Conservation (phyloP, 331 rosid species). For the Acacia concinna region DNA sequence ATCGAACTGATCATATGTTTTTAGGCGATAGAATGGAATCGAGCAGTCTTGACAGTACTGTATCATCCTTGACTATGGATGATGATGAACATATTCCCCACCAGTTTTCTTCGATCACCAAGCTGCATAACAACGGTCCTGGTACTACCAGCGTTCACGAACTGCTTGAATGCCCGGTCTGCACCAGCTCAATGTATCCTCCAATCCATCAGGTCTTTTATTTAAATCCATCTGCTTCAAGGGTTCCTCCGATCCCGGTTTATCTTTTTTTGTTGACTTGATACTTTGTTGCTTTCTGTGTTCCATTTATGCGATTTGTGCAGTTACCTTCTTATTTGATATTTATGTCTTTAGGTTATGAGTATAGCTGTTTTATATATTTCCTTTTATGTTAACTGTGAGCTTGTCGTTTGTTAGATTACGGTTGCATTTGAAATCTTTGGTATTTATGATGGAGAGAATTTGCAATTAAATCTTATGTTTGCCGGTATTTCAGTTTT, state of each 20-base stretch:
- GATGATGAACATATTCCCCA: constrained; percentile 43
- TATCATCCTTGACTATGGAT: constrained; percentile 48
- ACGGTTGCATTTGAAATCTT: neutral
- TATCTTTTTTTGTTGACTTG: constrained; percentile 6
- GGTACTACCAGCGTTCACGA: constrained; percentile 54
- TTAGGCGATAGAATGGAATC: constrained; percentile 48
- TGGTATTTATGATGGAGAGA: neutral
- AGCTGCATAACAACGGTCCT: constrained; percentile 44
- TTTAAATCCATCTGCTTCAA: constrained; percentile 16
- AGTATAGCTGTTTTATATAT: neutral
- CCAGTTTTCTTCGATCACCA: constrained; percentile 44
- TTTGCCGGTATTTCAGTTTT: constrained; percentile 23
- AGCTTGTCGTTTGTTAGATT: neutral
- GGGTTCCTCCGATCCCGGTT: constrained; percentile 1
- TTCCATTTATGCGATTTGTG: constrained; percentile 9
- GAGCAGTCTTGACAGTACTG: constrained; percentile 35
- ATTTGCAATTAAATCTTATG: constrained; percentile 7
- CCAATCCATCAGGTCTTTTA: constrained; percentile 67
- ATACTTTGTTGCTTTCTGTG: constrained; percentile 1
- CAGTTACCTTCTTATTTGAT: neutral
- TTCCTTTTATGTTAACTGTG: neutral
- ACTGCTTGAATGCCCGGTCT: constrained; percentile 75
- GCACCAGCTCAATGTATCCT: constrained; percentile 73
- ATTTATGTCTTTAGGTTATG: neutral
- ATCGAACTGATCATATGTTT: constrained; percentile 20